A percentile compares a stretch with the other conserved stretches of the same genome.
phyloP scores from a whole-genome alignment of 169 alveolate species.

The Plasmodium gonderi region DNA sequence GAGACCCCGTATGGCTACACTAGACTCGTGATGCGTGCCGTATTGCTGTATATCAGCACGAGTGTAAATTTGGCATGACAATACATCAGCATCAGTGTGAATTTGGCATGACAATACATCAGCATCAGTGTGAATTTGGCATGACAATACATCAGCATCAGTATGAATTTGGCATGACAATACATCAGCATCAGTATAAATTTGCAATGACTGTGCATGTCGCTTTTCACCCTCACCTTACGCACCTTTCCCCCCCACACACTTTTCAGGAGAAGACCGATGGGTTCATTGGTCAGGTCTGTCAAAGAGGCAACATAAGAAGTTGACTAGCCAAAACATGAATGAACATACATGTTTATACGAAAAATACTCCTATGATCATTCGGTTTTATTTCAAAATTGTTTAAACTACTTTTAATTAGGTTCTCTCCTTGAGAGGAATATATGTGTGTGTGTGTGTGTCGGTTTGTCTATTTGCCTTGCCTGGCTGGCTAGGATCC shows the following conservation, averaged over 20 bases:
- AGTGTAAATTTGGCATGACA: not conserved
- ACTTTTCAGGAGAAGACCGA: not conserved
- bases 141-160: not conserved
- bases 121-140: not conserved
- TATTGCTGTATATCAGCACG: too few relatives aligned
- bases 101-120: too few relatives aligned
- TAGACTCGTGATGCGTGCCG: too few relatives aligned
- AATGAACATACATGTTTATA: not conserved
- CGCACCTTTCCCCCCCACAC: not conserved
- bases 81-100: too few relatives aligned
- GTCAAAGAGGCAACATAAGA: not conserved
- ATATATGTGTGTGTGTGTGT: too few relatives aligned
- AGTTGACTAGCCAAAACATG: not conserved
- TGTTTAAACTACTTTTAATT: constrained; percentile 23
- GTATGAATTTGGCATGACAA: not conserved
- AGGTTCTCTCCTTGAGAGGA: not conserved
- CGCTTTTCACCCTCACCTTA: not conserved
- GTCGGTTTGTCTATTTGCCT: too few relatives aligned
- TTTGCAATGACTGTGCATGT: not conserved
- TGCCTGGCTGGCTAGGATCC: too few relatives aligned
- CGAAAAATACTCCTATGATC: constrained; percentile 21
- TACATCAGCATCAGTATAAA: not conserved
- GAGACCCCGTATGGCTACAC: not conserved
- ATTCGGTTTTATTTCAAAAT: constrained; percentile 24
- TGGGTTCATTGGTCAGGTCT: not conserved